phyloP scores from a whole-genome alignment of 2,329 filamentous ascomycete genomes.

The Orbilia quercus region DNA sequence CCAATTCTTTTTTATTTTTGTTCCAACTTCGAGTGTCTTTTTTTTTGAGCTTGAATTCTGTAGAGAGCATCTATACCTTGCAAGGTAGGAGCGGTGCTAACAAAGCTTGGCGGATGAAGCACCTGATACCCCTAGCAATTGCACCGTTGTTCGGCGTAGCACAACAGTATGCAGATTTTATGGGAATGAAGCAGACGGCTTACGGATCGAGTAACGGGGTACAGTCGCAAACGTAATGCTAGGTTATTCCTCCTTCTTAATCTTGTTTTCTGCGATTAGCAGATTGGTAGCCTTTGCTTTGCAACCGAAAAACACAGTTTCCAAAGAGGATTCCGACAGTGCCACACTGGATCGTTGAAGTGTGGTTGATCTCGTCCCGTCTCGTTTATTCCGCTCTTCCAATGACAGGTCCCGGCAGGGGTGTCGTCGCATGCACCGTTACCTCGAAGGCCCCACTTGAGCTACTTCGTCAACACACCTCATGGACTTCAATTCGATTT shows the following conservation, averaged over 20 bases:
- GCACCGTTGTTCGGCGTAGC: slow-evolving; percentile 17
- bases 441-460: slow-evolving; percentile 7
- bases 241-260: slow-evolving; percentile 36
- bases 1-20: slow-evolving; percentile 33
- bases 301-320: slow-evolving; percentile 2
- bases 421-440: not conserved
- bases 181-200: slow-evolving; percentile 6
- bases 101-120: slow-evolving; percentile 50
- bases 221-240: slow-evolving; percentile 8
- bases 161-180: slow-evolving; percentile 27
- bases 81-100: slow-evolving; percentile 49
- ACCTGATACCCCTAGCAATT: slow-evolving; percentile 42
- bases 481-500: slow-evolving; percentile 1
- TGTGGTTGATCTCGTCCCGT: slow-evolving; percentile 36
- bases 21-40: slow-evolving; percentile 10
- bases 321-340: not conserved
- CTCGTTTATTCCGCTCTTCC: slow-evolving; percentile 34
- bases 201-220: slow-evolving; percentile 6
- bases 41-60: slow-evolving; percentile 33
- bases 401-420: slow-evolving; percentile 30
- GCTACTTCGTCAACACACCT: slow-evolving; percentile 8
- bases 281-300: slow-evolving; percentile 17
- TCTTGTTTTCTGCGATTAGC: slow-evolving; percentile 22
- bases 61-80: slow-evolving; percentile 52
- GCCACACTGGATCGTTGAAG: not conserved